These are phyloP conservation scores for Magnolia changhungtana DNA, from an alignment of 164 flowering plant genomes.

Conservation along the genomic window DNA sequence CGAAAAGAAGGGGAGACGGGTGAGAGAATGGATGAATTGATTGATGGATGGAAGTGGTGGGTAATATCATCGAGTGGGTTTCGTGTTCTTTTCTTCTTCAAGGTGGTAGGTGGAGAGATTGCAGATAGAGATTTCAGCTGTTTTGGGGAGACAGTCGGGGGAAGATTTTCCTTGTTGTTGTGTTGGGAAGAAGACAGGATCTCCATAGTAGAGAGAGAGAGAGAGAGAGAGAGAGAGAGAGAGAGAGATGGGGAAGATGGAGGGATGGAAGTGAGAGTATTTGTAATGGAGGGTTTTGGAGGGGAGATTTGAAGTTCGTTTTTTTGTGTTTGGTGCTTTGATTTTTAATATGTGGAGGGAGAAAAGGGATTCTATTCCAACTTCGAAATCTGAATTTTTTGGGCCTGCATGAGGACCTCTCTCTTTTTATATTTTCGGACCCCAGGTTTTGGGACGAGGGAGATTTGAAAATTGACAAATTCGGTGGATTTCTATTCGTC, in stretches of 20 bases:
- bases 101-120: background rate
- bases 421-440: background rate
- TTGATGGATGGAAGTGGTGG: slow-evolving; percentile 2
- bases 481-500: background rate
- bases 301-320: slow-evolving; percentile 10
- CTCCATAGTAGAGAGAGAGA: background rate
- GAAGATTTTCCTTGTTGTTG: slow-evolving; percentile 23
- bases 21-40: background rate
- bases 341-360: background rate
- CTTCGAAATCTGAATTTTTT: background rate
- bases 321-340: background rate
- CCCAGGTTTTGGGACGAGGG: slow-evolving; percentile 5
- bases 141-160: slow-evolving; percentile 13
- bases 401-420: too few relatives aligned
- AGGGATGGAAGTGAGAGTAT: background rate
- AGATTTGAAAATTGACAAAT: slow-evolving; percentile 11
- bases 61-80: slow-evolving; percentile 23
- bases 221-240: slow-evolving; percentile 17
- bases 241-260: slow-evolving; percentile 3
- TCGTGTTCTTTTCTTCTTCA: slow-evolving; percentile 11
- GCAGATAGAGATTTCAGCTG: background rate
- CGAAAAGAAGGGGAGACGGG: background rate
- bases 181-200: background rate
- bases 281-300: slow-evolving; percentile 21
- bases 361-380: background rate